Evolutionary conservation across 163 green algal genomes (phyloP).

Genomic region (Trebouxia gelatinosa): DNA sequence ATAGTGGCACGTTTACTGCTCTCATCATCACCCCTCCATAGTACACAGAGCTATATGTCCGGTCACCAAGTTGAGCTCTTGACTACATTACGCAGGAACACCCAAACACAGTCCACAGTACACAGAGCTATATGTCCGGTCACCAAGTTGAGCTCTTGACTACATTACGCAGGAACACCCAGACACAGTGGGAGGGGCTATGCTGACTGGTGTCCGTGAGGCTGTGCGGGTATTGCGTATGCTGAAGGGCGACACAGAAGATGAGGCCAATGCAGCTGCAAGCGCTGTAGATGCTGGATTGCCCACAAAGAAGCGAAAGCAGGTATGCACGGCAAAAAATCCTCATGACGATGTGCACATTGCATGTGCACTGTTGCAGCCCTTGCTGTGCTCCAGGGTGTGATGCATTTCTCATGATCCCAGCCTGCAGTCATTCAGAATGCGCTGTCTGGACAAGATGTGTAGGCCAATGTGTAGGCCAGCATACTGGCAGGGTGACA

Average conservation of each 20-base stretch:
- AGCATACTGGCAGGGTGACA: no score
- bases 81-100: slow-evolving; percentile 59
- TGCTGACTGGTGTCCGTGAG: slow-evolving; percentile 81
- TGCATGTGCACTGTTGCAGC: no score
- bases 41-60: background rate
- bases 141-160: background rate
- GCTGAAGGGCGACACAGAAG: slow-evolving; percentile 36
- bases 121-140: background rate
- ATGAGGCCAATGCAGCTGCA: slow-evolving; percentile 24
- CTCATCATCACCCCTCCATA: background rate
- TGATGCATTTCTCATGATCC: no score
- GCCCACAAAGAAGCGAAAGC: slow-evolving; percentile 15
- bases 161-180: slow-evolving; percentile 67
- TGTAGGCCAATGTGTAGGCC: no score
- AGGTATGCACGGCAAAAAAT: no score
- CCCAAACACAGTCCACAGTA: slow-evolving; percentile 69
- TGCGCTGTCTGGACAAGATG: no score
- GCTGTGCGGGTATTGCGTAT: slow-evolving; percentile 59
- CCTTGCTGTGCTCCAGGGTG: no score
- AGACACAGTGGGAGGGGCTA: slow-evolving; percentile 88
- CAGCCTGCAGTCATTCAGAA: no score
- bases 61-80: background rate
- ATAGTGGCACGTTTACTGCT: background rate
- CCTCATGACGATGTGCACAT: no score
- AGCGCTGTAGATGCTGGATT: background rate